phyloP scores from a whole-genome alignment of 2,329 filamentous ascomycete genomes.

The Orbilia ellipsospora region DNA sequence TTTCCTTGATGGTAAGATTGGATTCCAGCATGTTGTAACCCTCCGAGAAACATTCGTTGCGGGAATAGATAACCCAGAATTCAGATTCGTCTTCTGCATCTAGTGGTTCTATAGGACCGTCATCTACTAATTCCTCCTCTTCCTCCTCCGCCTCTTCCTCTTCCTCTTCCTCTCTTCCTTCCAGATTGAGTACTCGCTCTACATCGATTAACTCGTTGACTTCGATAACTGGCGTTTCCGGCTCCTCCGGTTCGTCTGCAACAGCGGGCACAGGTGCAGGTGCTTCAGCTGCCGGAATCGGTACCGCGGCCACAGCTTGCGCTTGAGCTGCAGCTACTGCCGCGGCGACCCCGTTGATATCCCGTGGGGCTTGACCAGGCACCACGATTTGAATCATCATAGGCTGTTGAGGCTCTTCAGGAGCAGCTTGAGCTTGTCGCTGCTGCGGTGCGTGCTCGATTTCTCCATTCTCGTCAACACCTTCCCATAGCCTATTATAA shows the following conservation, averaged over 20 bases:
- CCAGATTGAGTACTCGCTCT: not conserved
- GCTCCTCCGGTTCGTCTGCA: slow-evolving; percentile 5
- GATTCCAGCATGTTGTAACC: slow-evolving; percentile 49
- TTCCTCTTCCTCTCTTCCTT: slow-evolving; percentile 26
- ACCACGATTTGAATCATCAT: slow-evolving; percentile 55
- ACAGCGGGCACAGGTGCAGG: not conserved
- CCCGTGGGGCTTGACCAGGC: slow-evolving; percentile 45
- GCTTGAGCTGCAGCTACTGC: slow-evolving; percentile 83
- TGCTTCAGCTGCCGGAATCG: slow-evolving; percentile 63
- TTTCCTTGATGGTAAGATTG: slow-evolving; percentile 27
- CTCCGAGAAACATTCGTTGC: slow-evolving; percentile 53
- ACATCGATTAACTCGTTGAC: slow-evolving; percentile 3
- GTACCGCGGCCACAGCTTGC: slow-evolving; percentile 61
- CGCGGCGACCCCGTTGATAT: slow-evolving; percentile 74
- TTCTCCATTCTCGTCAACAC: slow-evolving; percentile 79
- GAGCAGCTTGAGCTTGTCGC: slow-evolving; percentile 65
- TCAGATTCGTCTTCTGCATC: slow-evolving; percentile 37
- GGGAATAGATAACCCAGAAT: slow-evolving; percentile 42
- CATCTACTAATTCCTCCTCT: slow-evolving; percentile 8
- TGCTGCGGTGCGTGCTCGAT: slow-evolving; percentile 60
- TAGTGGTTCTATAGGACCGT: slow-evolving; percentile 16
- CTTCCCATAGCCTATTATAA: slow-evolving; percentile 88
- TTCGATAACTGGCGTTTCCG: not conserved
- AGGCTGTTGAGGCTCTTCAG: slow-evolving; percentile 31
- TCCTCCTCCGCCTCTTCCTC: slow-evolving; percentile 15